Conservation (phyloP, 208 protist genomes). For the Kentomonas sorsogonicus region DNA sequence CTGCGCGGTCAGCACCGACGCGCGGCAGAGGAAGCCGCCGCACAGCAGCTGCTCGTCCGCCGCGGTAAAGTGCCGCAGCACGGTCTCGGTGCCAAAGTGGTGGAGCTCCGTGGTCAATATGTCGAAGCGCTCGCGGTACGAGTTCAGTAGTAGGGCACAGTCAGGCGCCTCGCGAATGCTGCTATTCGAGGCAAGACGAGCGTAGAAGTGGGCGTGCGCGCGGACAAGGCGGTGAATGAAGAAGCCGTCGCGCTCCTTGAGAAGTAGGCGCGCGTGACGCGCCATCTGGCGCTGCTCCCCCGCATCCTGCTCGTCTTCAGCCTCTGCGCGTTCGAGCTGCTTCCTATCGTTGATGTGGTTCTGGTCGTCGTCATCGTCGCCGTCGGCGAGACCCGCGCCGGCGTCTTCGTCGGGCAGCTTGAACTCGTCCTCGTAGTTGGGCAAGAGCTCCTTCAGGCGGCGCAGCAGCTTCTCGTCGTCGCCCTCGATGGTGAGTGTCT, state of each 20-base stretch:
- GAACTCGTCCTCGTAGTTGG: slow-evolving; percentile 91
- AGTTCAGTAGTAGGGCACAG: slow-evolving; percentile 18
- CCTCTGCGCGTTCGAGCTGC: no score
- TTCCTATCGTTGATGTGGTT: no score
- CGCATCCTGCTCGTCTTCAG: slow-evolving; percentile 18
- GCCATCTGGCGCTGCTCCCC: slow-evolving; percentile 31
- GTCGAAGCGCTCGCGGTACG: slow-evolving; percentile 70
- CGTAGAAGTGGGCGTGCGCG: slow-evolving; percentile 68
- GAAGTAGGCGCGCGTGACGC: slow-evolving; percentile 66
- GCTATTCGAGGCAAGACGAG: slow-evolving; percentile 33
- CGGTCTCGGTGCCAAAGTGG: slow-evolving; percentile 13
- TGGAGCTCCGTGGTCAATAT: slow-evolving; percentile 51
- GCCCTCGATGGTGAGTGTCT: slow-evolving; percentile 82
- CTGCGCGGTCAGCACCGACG: slow-evolving; percentile 33
- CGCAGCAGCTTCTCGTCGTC: slow-evolving; percentile 89
- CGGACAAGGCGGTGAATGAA: slow-evolving; percentile 68
- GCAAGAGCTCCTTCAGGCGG: slow-evolving; percentile 88
- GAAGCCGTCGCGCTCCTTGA: slow-evolving; percentile 60
- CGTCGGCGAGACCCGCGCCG: slow-evolving; percentile 15
- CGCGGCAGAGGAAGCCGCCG: slow-evolving; percentile 69
- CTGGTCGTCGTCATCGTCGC: slow-evolving; percentile 23
- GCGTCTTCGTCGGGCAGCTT: slow-evolving; percentile 28
- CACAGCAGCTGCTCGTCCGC: slow-evolving; percentile 58
- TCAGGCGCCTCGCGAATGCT: slow-evolving; percentile 7
- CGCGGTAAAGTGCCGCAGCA: neutral